Base-by-base conservation (phyloP, 805 yeast genomes). In the Debaryomyces hansenii region DNA sequence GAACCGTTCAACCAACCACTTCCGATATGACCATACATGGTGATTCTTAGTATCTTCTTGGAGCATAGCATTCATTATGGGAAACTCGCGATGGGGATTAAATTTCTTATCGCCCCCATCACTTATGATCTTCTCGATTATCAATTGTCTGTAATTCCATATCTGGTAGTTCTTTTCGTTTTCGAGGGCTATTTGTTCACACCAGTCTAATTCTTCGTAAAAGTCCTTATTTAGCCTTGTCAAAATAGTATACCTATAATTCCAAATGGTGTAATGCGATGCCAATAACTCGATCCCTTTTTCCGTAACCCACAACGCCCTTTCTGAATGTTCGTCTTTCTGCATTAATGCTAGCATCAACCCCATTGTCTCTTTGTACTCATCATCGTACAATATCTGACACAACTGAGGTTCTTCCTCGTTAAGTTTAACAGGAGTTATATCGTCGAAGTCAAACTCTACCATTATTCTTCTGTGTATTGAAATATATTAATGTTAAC, bases 201-300 rank as follows among this genome's bases (percentile, higher is more conserved):
- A 76, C 96, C 96, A 90, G 33, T 80, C 80, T 33, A 90, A 70
- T 58, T 92, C 96, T 12, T 72, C 67, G 11, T 68, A 56, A 24
- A 80, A 56, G 34, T 67, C 72, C 20, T 63, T 60, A 4, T 63
- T 41, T 27, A 84, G 50, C 27, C 66, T 53, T 20, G 59, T 55
- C 20, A 85, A 57, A 20, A 83, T 83, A 36, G 79, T 70, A 48
- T 65, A 82, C 21, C 92, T 65, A 63, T 82, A 87, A 41, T 77
- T 78, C 98, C 98, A 94, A 0, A 85, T 85, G 0, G 97, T 85
- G 62, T 94, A 94, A 63, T 92, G 96, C 0, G 97, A 96, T 0
- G 97, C 90, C 33, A 88, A 84, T 45, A 78, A 57, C 11, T 69
- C 77, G 42, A 94, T 84, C 2, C 86, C 85, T 20, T 66, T 64